A percentile compares a stretch with the other conserved stretches of the same genome.
Conservation (phyloP, 2,329 filamentous ascomycete species). For the Thyridium curvatum region DNA sequence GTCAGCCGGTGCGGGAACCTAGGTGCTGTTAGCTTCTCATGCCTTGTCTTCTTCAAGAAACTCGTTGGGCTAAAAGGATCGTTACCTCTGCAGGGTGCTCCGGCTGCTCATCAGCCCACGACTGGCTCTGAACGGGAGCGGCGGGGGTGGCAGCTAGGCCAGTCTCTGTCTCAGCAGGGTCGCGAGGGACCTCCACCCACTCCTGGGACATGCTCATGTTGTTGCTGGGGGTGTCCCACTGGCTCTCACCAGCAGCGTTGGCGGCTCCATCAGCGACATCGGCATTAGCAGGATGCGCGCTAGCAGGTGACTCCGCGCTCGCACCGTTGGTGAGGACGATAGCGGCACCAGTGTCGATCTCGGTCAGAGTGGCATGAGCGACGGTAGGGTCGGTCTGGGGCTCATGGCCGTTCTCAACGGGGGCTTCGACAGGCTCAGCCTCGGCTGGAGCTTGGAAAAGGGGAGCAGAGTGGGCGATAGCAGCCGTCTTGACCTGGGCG, state of each 20-base stretch:
- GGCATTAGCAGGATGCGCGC: conserved; percentile 38
- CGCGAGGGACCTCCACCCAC: conserved; percentile 70
- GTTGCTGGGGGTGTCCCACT: conserved; percentile 51
- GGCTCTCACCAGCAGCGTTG: conserved; percentile 56
- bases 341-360: conserved; percentile 49
- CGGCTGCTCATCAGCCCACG: conserved; percentile 78
- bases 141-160: conserved; percentile 57
- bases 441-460: conserved; percentile 22
- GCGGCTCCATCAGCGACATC: conserved; percentile 45
- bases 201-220: conserved; percentile 50
- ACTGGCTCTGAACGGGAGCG: conserved; percentile 49
- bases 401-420: conserved; percentile 18
- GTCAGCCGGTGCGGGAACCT: conserved; percentile 30
- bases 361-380: conserved; percentile 59
- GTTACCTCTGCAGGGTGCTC: conserved; percentile 39
- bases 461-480: conserved; percentile 45
- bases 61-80: conserved; percentile 3
- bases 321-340: conserved; percentile 33
- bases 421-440: conserved; percentile 22
- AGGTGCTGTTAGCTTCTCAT: conserved; percentile 3
- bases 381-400: conserved; percentile 59
- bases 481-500: conserved; percentile 50
- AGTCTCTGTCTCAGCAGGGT: conserved; percentile 68
- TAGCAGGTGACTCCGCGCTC: conserved; percentile 27
- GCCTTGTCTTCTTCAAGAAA: background rate